Conservation (phyloP, 2,329 filamentous ascomycete species). For the Colletotrichum spaethianum region DNA sequence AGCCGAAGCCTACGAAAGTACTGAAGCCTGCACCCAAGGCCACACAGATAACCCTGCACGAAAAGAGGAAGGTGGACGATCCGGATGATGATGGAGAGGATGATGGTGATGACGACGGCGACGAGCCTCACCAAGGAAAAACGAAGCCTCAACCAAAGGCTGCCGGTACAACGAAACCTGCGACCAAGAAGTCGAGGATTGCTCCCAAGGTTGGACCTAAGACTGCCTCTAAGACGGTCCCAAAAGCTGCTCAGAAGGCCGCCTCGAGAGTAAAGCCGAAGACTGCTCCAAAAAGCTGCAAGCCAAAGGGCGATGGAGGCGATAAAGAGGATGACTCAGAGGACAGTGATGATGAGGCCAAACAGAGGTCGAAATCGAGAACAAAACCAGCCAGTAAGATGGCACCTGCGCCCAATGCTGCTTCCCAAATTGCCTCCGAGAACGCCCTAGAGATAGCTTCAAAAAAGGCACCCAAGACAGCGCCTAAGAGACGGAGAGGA, state of each 20-base stretch:
- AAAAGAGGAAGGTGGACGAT: neutral
- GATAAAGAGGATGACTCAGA: neutral
- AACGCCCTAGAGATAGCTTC: neutral
- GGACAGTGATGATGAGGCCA: neutral
- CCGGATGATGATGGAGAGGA: neutral
- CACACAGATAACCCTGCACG: too few species aligned
- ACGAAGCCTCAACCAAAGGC: neutral
- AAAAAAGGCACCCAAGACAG: neutral
- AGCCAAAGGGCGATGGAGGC: neutral
- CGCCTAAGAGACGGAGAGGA: neutral
- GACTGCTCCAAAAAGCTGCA: neutral
- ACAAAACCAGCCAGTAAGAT: neutral
- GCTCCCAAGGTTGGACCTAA: neutral
- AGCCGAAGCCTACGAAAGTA: neutral
- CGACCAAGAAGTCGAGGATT: neutral
- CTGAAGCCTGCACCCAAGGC: neutral
- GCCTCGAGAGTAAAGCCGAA: too few species aligned
- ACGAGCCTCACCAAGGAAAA: neutral
- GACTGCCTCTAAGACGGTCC: neutral
- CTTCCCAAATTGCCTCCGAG: neutral
- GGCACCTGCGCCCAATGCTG: neutral
- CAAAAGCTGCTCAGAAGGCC: too few species aligned
- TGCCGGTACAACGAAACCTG: neutral
- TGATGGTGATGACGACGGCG: neutral
- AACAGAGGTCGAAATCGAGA: neutral